phyloP scores from a whole-genome alignment of 2,329 filamentous ascomycete species.

The Cadophora luteo-olivacea region DNA sequence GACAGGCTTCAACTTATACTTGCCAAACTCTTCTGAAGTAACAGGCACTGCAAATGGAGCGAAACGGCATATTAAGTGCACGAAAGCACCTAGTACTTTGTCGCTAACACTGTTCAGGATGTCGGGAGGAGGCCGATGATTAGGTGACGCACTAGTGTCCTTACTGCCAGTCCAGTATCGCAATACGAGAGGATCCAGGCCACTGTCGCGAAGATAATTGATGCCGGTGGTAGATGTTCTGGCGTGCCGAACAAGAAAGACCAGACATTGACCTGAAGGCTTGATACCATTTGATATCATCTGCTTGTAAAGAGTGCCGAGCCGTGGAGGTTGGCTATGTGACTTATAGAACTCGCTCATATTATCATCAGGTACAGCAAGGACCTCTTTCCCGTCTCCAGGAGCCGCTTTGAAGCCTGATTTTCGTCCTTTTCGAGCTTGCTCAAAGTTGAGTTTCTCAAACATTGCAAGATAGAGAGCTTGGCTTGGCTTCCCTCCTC shows the following conservation, averaged over 20 bases:
- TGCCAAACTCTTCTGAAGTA: neutral
- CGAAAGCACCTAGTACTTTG: slow-evolving; percentile 56
- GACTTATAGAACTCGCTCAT: slow-evolving; percentile 70
- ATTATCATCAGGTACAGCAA: slow-evolving; percentile 61
- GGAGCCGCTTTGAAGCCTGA: slow-evolving; percentile 50
- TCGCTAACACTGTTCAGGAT: slow-evolving; percentile 39
- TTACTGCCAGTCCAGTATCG: slow-evolving; percentile 29
- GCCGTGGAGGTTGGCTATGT: slow-evolving; percentile 64
- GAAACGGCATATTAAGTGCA: slow-evolving; percentile 54
- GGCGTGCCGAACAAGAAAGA: slow-evolving; percentile 62
- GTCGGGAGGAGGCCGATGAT: slow-evolving; percentile 6
- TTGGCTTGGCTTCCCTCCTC: slow-evolving; percentile 46
- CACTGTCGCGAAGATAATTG: slow-evolving; percentile 57
- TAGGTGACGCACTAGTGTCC: slow-evolving; percentile 17
- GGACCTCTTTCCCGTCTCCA: slow-evolving; percentile 64
- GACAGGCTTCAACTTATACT: slow-evolving; percentile 4
- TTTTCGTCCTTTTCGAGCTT: slow-evolving; percentile 38
- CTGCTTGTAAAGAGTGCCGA: slow-evolving; percentile 62
- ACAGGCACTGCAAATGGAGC: slow-evolving; percentile 20
- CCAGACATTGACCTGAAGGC: slow-evolving; percentile 58
- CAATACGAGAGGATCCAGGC: slow-evolving; percentile 30
- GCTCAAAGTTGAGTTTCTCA: slow-evolving; percentile 56
- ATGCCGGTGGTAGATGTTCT: slow-evolving; percentile 54
- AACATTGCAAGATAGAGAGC: slow-evolving; percentile 67
- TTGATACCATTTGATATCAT: slow-evolving; percentile 60